Evolutionary conservation across 768 basidiomycete genomes (phyloP), one percentile per base, ranked within the genome.

Genomic region (Lentinula sp.): DNA sequence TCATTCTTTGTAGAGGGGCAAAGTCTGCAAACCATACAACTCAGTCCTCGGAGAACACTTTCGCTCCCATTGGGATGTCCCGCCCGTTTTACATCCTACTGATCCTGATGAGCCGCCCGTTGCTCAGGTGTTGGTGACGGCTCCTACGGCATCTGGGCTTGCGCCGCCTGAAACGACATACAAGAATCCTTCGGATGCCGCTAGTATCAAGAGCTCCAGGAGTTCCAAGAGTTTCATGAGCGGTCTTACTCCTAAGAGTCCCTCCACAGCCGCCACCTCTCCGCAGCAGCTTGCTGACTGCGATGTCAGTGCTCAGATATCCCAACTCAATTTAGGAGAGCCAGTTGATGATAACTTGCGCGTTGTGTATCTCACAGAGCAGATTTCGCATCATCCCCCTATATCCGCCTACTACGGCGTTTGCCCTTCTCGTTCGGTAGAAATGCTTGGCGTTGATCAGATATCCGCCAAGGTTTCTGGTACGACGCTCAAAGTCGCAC

Each of bases 361-460:
- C 37, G 84, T 95, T 48, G 82, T 85, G 6, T 96, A 84, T 72
- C 74, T 95, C 51, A 96, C 94, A 13, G 95, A 97, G 72, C 95
- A 97, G 73, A 87, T 98, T 51, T 97, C 92, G 1, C 97, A 99
- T 74, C 97, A 99, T 68, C 97, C 97, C 0, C 97, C 97, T 2
- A 85, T 98, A 35, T 96, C 93, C 0, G 86, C 90, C 0, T 96
- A 86, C 69, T 87, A 85, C 64, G 92, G 90, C 6, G 63, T 76
- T 4, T 95, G 92, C 71, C 93, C 95, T 0, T 76, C 84, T 45
- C 83, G 86, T 28, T 82, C 83, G 35, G 69, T 95, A 45, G 86
- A 90, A 64, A 79, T 91, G 70, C 74, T 74, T 16, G 96, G 95
- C 4, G 79, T 94, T 61, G 96, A 99, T 76, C 96, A 99, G 75